Conservation (phyloP, 352 stramenopile species). For the Globisporangium nunn region DNA sequence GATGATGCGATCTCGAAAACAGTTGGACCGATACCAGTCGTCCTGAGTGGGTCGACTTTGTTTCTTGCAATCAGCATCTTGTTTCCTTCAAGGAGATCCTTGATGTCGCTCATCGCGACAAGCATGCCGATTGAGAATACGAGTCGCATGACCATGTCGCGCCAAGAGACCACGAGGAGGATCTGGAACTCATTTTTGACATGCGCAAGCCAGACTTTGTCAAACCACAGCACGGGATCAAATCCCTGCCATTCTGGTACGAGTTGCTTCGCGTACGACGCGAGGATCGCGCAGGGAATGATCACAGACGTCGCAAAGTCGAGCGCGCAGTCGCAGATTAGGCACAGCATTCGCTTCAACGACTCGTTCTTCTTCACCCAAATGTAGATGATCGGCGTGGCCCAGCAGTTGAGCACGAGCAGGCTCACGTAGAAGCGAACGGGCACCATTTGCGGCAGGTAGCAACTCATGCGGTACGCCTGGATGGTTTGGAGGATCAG, state of each 20-base stretch:
- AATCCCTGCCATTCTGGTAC: constrained; percentile 4
- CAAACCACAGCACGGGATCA: constrained; percentile 11
- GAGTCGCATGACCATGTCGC: constrained; percentile 21
- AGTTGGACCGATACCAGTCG: not conserved
- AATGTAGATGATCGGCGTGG: constrained; percentile 7
- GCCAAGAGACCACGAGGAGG: constrained; percentile 26
- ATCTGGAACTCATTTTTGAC: constrained; percentile 17
- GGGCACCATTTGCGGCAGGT: constrained; percentile 4
- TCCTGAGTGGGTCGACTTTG: not conserved
- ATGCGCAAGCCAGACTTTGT: constrained; percentile 22
- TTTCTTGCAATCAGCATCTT: not conserved
- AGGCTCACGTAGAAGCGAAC: constrained; percentile 9
- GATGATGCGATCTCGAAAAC: not conserved
- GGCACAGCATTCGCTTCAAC: constrained; percentile 6
- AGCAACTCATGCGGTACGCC: constrained; percentile 15
- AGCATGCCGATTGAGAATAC: constrained; percentile 33
- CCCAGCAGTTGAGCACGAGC: constrained; percentile 19
- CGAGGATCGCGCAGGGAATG: constrained; percentile 7
- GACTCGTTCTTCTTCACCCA: not conserved
- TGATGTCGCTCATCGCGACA: constrained; percentile 22
- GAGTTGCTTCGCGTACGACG: constrained; percentile 8
- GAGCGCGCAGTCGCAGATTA: constrained; percentile 11
- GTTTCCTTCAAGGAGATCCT: constrained; percentile 13
- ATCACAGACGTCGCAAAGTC: constrained; percentile 13
- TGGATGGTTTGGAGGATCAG: constrained; percentile 14